Evolutionary conservation across 208 protist genomes (phyloP).

Genomic region (Balamuthia mandrillaris): DNA sequence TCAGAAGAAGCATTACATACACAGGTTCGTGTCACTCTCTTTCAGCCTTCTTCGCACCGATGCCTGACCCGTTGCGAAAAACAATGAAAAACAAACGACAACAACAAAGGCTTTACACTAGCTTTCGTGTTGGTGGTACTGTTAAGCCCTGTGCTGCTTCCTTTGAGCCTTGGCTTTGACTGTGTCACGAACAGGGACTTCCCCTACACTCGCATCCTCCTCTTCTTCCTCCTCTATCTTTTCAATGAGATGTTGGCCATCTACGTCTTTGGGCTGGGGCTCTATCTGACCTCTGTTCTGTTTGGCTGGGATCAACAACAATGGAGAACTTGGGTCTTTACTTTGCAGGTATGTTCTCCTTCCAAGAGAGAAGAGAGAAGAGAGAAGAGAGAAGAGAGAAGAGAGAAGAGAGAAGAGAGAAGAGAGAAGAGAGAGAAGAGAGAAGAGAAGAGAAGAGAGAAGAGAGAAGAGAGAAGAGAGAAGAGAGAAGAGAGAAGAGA

Average conservation of each 20-base stretch:
- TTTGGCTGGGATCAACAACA: neutral
- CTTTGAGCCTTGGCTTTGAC: neutral
- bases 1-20: neutral
- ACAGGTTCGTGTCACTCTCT: too few relatives aligned
- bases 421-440: too few relatives aligned
- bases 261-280: neutral
- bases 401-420: too few relatives aligned
- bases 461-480: too few relatives aligned
- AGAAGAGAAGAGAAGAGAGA: too few relatives aligned
- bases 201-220: neutral
- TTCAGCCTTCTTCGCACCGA: too few relatives aligned
- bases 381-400: too few relatives aligned
- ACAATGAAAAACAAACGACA: too few relatives aligned
- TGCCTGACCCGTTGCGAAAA: too few relatives aligned
- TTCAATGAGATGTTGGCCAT: neutral
- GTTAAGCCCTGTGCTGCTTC: neutral
- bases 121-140: neutral
- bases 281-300: neutral
- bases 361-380: neutral
- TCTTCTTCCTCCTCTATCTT: slow-evolving; percentile 1
- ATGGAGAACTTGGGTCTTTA: neutral
- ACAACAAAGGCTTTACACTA: too few relatives aligned
- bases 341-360: neutral
- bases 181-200: neutral
- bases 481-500: too few relatives aligned